Evolutionary conservation across 768 basidiomycete species (phyloP).

Genomic region (Kwoniella sp.): DNA sequence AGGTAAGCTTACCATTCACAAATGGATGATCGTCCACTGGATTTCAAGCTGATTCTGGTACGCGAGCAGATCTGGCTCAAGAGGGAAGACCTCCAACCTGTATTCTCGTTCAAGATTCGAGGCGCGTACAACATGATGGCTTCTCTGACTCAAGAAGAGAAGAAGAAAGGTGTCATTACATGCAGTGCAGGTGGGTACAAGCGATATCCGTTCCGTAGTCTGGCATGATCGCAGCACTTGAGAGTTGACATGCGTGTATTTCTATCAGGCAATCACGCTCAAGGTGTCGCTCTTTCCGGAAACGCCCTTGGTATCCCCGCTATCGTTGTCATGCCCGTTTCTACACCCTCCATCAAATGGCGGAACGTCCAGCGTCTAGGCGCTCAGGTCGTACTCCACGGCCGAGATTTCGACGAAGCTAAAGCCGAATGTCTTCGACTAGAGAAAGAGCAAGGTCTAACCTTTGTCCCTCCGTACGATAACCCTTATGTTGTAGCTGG

Average conservation of each 20-base stretch:
- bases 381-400: conserved; percentile 90
- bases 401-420: conserved; percentile 91
- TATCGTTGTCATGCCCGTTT: conserved; percentile 98
- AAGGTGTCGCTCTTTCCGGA: conserved; percentile 96
- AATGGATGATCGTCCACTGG: not conserved
- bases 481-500: conserved; percentile 96
- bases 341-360: conserved; percentile 94
- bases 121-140: conserved; percentile 99
- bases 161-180: conserved; percentile 96
- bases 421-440: conserved; percentile 91
- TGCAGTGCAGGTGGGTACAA: conserved; percentile 96
- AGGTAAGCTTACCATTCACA: conserved; percentile 53
- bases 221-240: too few species aligned
- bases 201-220: too few species aligned
- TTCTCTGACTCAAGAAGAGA: conserved; percentile 76
- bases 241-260: not conserved
- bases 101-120: conserved; percentile 98
- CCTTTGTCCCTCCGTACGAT: conserved; percentile 95
- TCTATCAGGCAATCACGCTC: conserved; percentile 87
- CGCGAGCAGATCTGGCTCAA: conserved; percentile 75
- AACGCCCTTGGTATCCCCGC: conserved; percentile 82
- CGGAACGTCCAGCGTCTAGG: conserved; percentile 91
- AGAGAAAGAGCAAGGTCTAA: conserved; percentile 70
- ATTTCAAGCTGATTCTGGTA: not conserved
- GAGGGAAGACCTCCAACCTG: conserved; percentile 88